Evolutionary conservation across 2,329 filamentous ascomycete species (phyloP), one percentile per base, ranked within the genome.

Genomic region (Botrytis porri): DNA sequence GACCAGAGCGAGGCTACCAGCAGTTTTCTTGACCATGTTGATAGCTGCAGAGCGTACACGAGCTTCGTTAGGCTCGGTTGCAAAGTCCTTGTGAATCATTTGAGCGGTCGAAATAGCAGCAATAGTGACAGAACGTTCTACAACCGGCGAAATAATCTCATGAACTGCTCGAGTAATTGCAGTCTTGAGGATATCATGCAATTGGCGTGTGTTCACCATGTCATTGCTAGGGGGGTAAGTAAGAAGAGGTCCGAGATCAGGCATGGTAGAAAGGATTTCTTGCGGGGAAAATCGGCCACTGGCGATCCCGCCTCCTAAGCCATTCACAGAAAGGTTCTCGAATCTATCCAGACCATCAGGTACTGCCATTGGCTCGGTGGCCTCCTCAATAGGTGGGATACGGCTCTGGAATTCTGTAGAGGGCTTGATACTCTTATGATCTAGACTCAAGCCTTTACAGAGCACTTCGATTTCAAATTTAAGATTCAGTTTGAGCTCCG

Each of bases 381-480:
- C 85, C 63, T 91, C 89, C 64, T 92, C 91, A 29, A 90, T 85
- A 62, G 84, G 83, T 14, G 86, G 85, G 18, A 88, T 87, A 59
- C 94, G 89, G 77, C 94, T 93, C 75, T 95, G 88, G 72, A 99
- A 96, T 80, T 95, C 91, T 35, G 92, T 90, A 0, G 95, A 93
- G 0, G 95, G 93, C 78, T 97, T 92, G 75, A 98, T 94, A 74
- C 88, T 91, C 83, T 97, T 97, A 82, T 97, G 92, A 75, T 98
- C 94, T n/a, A 98, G 86, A 71, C 91, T 92, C 25, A 99, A 85
- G 20, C 95, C 95, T 81, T 97, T 97, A 85, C 95, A 99, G 37
- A 99, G 87, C 39, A 99, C 95, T 82, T 99, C 96, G 73, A 99
- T 98, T 82, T 99, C 96, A 78, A 99, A 99, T 79, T 98, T 99